Conservation (phyloP, 1,284 basidiomycete species). For the Prillingera fragicola region DNA sequence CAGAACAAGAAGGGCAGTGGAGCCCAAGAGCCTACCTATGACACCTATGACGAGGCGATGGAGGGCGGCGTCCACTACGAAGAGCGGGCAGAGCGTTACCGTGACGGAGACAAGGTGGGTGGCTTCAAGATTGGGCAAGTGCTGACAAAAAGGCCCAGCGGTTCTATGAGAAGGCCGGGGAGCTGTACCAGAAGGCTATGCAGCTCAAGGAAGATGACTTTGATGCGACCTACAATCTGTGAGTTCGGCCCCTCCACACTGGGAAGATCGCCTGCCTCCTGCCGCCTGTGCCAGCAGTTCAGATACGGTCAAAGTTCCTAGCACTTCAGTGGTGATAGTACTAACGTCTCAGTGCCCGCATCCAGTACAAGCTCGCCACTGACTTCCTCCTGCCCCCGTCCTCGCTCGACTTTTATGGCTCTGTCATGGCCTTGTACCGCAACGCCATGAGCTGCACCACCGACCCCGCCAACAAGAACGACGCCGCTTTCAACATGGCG, state of each 20-base stretch:
- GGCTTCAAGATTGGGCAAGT: not conserved
- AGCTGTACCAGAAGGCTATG: conserved; percentile 44
- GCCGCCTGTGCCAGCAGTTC: not conserved
- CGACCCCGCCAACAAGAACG: conserved; percentile 30
- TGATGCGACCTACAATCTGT: conserved; percentile 48
- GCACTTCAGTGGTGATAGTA: too few species aligned
- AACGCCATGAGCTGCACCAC: conserved; percentile 27
- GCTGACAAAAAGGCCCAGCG: conserved; percentile 34
- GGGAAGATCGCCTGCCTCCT: too few species aligned
- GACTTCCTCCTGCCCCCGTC: conserved; percentile 43
- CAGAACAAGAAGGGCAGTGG: conserved; percentile 29
- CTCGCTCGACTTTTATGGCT: conserved; percentile 16
- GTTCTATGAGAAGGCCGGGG: conserved; percentile 43
- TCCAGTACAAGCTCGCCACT: conserved; percentile 39
- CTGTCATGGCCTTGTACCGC: conserved; percentile 35
- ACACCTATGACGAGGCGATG: conserved; percentile 46
- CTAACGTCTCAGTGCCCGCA: conserved; percentile 38
- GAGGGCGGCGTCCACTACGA: conserved; percentile 47
- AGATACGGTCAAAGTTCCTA: too few species aligned
- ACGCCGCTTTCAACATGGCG: conserved; percentile 46
- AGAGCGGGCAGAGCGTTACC: conserved; percentile 49
- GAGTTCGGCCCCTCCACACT: conserved; percentile 12
- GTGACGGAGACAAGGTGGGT: conserved; percentile 44
- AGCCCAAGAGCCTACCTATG: conserved; percentile 39
- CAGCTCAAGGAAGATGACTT: conserved; percentile 29